These are phyloP conservation scores for Lignosus rhinocerotis DNA, from an alignment of 1,284 basidiomycete species.

Conservation along the genomic window DNA sequence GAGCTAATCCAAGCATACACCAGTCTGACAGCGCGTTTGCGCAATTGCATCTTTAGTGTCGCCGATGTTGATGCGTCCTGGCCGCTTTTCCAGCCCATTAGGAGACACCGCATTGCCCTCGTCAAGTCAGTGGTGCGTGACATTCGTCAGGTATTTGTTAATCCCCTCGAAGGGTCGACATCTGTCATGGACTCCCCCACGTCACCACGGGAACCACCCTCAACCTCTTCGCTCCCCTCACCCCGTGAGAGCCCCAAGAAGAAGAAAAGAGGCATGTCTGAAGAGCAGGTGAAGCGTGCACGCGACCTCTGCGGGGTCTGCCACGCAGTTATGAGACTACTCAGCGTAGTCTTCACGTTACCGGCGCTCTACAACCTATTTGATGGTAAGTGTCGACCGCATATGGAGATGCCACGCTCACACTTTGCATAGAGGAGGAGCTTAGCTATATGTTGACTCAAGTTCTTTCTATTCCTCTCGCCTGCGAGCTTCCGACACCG, in stretches of 20 bases:
- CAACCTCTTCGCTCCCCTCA: conserved; percentile 44
- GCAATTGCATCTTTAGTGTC: conserved; percentile 46
- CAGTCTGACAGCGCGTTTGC: conserved; percentile 62
- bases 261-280: conserved; percentile 63
- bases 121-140: conserved; percentile 61
- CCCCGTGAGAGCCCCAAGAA: conserved; percentile 57
- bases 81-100: conserved; percentile 70
- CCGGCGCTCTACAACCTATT: conserved; percentile 62
- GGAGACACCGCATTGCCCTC: conserved; percentile 50
- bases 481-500: conserved; percentile 66
- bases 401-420: conserved; percentile 1
- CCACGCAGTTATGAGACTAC: conserved; percentile 66
- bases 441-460: conserved; percentile 58
- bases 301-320: conserved; percentile 71
- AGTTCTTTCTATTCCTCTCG: conserved; percentile 68
- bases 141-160: conserved; percentile 57
- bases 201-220: conserved; percentile 30
- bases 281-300: conserved; percentile 73
- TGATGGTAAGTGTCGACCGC: conserved; percentile 45
- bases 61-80: conserved; percentile 60
- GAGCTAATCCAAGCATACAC: conserved; percentile 74
- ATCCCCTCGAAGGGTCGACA: conserved; percentile 44
- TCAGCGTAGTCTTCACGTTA: conserved; percentile 57
- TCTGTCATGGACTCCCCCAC: conserved; percentile 14
- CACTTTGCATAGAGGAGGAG: conserved; percentile 48